Evolutionary conservation across 148 eudicot genomes (phyloP).

Genomic region (Bassia scoparia): DNA sequence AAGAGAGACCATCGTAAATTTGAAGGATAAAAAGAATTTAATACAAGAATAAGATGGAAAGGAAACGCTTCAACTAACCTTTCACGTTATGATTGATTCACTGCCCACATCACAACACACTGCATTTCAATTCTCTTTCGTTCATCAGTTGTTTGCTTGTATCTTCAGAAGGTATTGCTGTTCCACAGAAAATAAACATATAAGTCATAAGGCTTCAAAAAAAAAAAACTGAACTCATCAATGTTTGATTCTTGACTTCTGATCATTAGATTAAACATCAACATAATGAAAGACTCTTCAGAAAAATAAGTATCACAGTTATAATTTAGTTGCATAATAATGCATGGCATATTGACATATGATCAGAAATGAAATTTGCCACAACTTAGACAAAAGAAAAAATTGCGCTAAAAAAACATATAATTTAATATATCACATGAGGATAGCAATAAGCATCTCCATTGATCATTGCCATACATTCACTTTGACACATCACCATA

Average conservation of each 20-base stretch:
- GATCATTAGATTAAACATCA: too few relatives aligned
- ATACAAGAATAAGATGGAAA: background rate
- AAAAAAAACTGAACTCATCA: too few relatives aligned
- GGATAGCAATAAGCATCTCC: too few relatives aligned
- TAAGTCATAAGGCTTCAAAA: background rate
- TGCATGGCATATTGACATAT: too few relatives aligned
- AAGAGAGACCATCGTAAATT: background rate
- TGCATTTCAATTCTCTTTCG: slow-evolving; percentile 92
- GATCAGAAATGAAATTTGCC: too few relatives aligned
- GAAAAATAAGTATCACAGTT: too few relatives aligned
- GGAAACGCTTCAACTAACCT: background rate
- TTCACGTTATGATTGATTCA: slow-evolving; percentile 21
- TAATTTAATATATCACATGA: too few relatives aligned
- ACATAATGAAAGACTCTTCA: too few relatives aligned
- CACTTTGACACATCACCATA: slow-evolving; percentile 7
- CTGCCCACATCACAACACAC: slow-evolving; percentile 99
- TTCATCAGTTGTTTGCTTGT: slow-evolving; percentile 88
- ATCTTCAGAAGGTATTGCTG: slow-evolving; percentile 98
- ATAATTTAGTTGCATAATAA: too few relatives aligned
- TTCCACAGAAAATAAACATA: background rate
- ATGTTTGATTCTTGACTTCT: too few relatives aligned
- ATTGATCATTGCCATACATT: background rate
- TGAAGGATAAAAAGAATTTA: background rate
- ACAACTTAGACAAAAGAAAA: too few relatives aligned
- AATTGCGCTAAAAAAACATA: too few relatives aligned